Percentiles rank a stretch among this genome's conserved stretches.
Conservation (phyloP, 352 stramenopile species). For the Globisporangium acanthophoron region DNA sequence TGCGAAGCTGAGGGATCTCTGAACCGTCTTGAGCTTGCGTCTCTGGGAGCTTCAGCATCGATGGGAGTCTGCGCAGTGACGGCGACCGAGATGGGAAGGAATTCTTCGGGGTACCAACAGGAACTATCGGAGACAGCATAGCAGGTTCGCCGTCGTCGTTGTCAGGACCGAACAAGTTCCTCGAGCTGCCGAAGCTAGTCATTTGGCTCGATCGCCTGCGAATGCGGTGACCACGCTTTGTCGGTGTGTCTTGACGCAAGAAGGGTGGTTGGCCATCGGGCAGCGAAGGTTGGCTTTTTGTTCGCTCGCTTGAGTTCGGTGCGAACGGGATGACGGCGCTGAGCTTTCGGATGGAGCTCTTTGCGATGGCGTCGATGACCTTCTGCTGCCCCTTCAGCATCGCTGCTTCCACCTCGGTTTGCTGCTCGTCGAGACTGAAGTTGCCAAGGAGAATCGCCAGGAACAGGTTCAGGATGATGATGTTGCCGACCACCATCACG, state of each 20-base stretch:
- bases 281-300: neutral
- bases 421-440: slow-evolving; percentile 49
- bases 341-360: slow-evolving; percentile 7
- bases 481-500: slow-evolving; percentile 73
- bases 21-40: neutral
- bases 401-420: slow-evolving; percentile 19
- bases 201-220: slow-evolving; percentile 6
- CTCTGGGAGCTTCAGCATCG: neutral
- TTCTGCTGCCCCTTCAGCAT: slow-evolving; percentile 25
- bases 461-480: slow-evolving; percentile 88
- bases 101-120: neutral
- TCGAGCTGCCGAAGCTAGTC: slow-evolving; percentile 5
- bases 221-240: slow-evolving; percentile 2
- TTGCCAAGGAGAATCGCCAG: slow-evolving; percentile 83
- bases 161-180: neutral
- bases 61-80: slow-evolving; percentile 1
- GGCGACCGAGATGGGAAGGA: neutral
- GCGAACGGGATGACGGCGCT: slow-evolving; percentile 6
- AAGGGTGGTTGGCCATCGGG: neutral
- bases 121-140: neutral
- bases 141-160: neutral
- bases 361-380: slow-evolving; percentile 16
- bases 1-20: neutral
- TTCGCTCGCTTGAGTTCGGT: neutral
- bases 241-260: slow-evolving; percentile 4